These are phyloP conservation scores for Colletotrichum costaricense DNA, from an alignment of 2,329 filamentous ascomycete genomes.

Conservation along the genomic window DNA sequence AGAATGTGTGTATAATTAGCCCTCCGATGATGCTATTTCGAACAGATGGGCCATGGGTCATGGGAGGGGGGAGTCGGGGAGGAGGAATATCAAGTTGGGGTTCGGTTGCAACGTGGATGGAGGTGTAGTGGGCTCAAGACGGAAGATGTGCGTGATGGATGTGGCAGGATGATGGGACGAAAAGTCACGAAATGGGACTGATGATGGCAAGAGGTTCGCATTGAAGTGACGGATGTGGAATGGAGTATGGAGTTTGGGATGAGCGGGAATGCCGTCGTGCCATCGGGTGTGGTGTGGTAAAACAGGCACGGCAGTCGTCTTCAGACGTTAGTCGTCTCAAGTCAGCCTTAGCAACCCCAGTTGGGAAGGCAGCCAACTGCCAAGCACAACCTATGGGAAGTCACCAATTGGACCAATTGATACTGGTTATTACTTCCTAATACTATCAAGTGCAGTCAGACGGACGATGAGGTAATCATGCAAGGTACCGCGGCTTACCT, in stretches of 20 bases:
- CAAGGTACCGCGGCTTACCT: neutral
- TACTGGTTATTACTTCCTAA: neutral
- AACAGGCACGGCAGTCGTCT: slow-evolving; percentile 27
- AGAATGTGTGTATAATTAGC: slow-evolving; percentile 19
- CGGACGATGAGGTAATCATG: neutral
- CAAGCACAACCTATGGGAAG: neutral
- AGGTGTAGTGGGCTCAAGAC: neutral
- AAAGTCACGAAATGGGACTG: neutral
- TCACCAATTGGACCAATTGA: neutral
- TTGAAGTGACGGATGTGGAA: neutral
- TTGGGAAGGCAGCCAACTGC: neutral
- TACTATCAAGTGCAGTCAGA: neutral
- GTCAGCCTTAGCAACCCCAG: slow-evolving; percentile 12
- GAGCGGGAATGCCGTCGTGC: slow-evolving; percentile 30
- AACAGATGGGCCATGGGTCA: slow-evolving; percentile 2
- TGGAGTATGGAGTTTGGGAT: slow-evolving; percentile 3
- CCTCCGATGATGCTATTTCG: slow-evolving; percentile 30
- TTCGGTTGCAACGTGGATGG: neutral
- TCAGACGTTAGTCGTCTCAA: slow-evolving; percentile 34
- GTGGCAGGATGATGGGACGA: neutral
- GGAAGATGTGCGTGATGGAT: neutral
- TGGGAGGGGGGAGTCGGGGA: no score
- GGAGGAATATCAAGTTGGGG: neutral
- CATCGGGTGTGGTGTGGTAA: slow-evolving; percentile 19
- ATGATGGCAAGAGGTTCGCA: neutral